Base-by-base conservation (phyloP, 192 early-diverging fungal species). In the Pilobolus umbonatus region DNA sequence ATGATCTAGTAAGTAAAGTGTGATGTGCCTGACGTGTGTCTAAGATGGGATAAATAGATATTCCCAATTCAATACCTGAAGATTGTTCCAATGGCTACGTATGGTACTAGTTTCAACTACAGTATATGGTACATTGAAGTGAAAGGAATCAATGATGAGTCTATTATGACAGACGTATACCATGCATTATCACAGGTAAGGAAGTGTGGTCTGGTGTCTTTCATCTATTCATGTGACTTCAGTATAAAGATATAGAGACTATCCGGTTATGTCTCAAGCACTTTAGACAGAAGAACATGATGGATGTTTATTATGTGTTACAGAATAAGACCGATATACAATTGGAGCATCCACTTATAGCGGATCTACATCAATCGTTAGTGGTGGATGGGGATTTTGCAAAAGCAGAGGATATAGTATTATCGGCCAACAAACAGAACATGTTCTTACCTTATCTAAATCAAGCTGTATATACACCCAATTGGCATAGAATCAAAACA, bases 71-170 rank as follows among this genome's bases (percentile, higher is more conserved):
- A 86, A 60, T 97, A 90, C 59, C 86, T 98, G 60, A 94, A 93
- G 80, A 95, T 98, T 51, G 85, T 89, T 19, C 96, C 96, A 28
- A 68, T 95, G 38, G 73, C 90, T 56, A 89, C 96, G 1, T 90
- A 90, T 80, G 92, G 90, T 21, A 80, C 89, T 49, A 95, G 96
- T 57, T 97, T 96, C 70, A 95, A 92, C 74, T 97, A 94, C 73
- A 89, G 85, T 54, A 88, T 98, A 19, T 98, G 96, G 96, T 89
- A 88, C 69, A 79, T 97, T 7, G 92, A 96, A 75, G 64, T 97
- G 11, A 81, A 78, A 35, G 96, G 96, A 0, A 79, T 89, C 9
- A 71, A 76, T 31, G 80, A 95, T 36, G 30, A 48, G 4, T 11
- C 47, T 4, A 21, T 50, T 0, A 57, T 64, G 55, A 24, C 12